Percentiles rank a stretch among this genome's conserved stretches.
phyloP scores from a whole-genome alignment of 257 asterid genomes.

The Solanum clarkiae region DNA sequence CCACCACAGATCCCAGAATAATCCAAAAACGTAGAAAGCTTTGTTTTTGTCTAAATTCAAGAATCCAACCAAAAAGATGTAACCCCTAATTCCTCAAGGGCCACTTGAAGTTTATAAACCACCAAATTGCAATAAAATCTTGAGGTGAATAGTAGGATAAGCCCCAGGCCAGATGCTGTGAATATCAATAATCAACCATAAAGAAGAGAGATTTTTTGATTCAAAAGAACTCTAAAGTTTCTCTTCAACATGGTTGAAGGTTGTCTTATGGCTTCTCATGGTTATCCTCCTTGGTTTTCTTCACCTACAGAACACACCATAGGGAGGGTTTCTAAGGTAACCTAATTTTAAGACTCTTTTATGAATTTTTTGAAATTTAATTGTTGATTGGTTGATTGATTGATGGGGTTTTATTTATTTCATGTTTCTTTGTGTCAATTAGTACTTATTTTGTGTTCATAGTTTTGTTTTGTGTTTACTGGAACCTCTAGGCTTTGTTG shows the following conservation, averaged over 20 bases:
- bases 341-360: background rate
- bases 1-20: background rate
- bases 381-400: background rate
- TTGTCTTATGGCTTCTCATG: conserved; percentile 65
- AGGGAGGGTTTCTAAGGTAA: conserved; percentile 31
- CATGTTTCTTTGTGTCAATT: background rate
- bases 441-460: background rate
- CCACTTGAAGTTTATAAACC: background rate
- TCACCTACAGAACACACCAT: conserved; percentile 30
- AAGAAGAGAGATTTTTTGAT: background rate
- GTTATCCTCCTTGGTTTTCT: conserved; percentile 32
- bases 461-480: background rate
- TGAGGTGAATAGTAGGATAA: conserved; percentile 39
- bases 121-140: conserved; percentile 15
- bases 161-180: conserved; percentile 11
- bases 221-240: background rate
- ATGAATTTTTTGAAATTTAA: background rate
- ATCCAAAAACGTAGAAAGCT: background rate
- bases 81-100: background rate
- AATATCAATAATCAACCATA: background rate
- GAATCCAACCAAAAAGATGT: conserved; percentile 4
- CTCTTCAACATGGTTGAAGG: conserved; percentile 36
- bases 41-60: conserved; percentile 1
- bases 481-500: background rate
- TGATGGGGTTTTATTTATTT: background rate